A percentile compares a stretch with the other conserved stretches of the same genome.
Evolutionary conservation across 176 grass and related monocot species (phyloP).

Genomic region (Oropetium thomaeum): DNA sequence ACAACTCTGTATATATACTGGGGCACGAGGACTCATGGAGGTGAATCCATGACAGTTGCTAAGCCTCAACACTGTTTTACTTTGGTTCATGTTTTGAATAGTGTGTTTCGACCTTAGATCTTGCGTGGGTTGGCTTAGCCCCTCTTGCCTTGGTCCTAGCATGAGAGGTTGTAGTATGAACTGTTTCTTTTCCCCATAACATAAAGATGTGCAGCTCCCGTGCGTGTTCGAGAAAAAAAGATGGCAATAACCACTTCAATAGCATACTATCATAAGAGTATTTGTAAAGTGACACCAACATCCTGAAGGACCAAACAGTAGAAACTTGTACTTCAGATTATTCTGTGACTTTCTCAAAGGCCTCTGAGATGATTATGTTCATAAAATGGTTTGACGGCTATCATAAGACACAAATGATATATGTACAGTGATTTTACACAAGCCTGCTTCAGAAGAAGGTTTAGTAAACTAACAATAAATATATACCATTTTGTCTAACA

Average conservation of each 20-base stretch:
- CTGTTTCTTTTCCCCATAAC: too few relatives aligned
- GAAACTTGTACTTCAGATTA: not conserved
- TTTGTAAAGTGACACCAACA: not conserved
- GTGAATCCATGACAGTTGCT: too few relatives aligned
- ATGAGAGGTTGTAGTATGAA: too few relatives aligned
- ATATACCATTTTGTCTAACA: slow-evolving; percentile 11
- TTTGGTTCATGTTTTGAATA: too few relatives aligned
- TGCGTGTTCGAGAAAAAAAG: too few relatives aligned
- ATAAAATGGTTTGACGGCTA: not conserved
- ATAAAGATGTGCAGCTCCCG: too few relatives aligned
- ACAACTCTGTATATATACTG: too few relatives aligned
- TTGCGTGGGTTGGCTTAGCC: too few relatives aligned
- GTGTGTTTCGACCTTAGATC: too few relatives aligned
- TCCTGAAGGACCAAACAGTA: not conserved
- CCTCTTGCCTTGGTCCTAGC: too few relatives aligned
- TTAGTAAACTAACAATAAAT: not conserved
- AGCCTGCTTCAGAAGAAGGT: not conserved
- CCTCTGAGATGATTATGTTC: not conserved
- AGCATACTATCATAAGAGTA: not conserved
- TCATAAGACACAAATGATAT: not conserved
- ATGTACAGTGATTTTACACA: slow-evolving; percentile 13
- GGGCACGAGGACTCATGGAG: too few relatives aligned
- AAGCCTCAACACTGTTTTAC: too few relatives aligned
- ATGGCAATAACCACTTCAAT: not conserved
- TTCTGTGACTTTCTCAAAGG: not conserved